Conservation (phyloP, 345 rosid genomes). For the Dimocarpus longan region DNA sequence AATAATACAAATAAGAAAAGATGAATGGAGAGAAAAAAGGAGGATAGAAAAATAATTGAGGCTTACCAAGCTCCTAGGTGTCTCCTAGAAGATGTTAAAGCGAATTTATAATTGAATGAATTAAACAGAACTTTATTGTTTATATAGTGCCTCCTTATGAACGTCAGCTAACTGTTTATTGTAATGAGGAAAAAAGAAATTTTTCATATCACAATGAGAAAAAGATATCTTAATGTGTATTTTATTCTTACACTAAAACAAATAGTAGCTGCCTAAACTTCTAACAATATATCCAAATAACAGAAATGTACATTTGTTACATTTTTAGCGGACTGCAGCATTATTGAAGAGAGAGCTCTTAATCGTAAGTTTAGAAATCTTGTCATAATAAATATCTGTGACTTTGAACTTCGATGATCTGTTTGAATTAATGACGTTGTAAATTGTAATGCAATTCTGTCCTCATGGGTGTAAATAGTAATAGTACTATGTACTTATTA, state of each 20-base stretch:
- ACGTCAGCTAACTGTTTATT: not conserved
- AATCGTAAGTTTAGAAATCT: not conserved
- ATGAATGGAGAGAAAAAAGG: not conserved
- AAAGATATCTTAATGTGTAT: no score
- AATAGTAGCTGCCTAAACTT: not conserved
- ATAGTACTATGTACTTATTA: not conserved
- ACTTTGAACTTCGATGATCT: not conserved
- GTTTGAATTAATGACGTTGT: not conserved
- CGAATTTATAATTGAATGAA: not conserved
- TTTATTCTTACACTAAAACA: not conserved
- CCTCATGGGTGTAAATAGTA: not conserved
- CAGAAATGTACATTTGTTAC: not conserved
- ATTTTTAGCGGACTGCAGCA: not conserved
- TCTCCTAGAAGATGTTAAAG: not conserved
- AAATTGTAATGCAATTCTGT: not conserved
- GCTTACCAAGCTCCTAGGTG: not conserved
- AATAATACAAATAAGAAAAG: conserved; percentile 11
- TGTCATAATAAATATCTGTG: no score
- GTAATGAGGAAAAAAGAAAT: not conserved
- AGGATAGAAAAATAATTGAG: not conserved
- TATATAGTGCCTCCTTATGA: not conserved
- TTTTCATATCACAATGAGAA: not conserved
- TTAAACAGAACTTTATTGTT: not conserved
- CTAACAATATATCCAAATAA: not conserved
- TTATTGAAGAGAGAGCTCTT: not conserved